Evolutionary conservation across 2,329 filamentous ascomycete genomes (phyloP), one percentile per base, ranked within the genome.

Genomic region (Venturia oleaginea): DNA sequence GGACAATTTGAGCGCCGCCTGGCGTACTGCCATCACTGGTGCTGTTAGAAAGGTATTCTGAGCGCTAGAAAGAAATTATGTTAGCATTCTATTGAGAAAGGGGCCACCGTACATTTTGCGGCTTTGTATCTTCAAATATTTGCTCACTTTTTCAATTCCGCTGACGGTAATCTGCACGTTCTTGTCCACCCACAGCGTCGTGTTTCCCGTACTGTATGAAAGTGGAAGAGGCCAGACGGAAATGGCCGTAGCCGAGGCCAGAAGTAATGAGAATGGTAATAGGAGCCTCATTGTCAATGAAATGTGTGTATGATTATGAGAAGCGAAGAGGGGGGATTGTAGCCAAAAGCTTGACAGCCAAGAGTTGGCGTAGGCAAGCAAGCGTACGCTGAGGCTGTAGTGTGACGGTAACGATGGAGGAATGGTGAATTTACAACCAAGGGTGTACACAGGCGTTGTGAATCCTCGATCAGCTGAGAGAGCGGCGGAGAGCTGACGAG

Each of bases 181-280:
- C 32, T 72, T 64, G 48, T 70, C 68, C 46, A 80, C 74, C 71
- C 76, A 80, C 2, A 80, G 65, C 11, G 76, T 73, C 32, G 67
- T 70, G 60, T 76, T 70, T 24, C 78, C 78, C 38, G 72, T 71
- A 11, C 70, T 68, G 62, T 77, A 77, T 0, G 67, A 69, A 10
- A 68, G 66, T 17, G 78, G 78, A 10, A 76, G 68, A 0, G 78
- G 78, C 78, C 78, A 80, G 62, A 80, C 68, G 2, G 78, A 78
- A 3, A 69, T 55, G 8, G 70, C 71, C n/a, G 71, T 65, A 4
- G 68, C 66, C 32, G 68, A 43, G 37, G 59, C 59, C 22, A 32
- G 11, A 2, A 60, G 32, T 27, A 43, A 60, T 11, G 59, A 60
- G 37, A 60, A 27, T 19, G 59, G 59, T 24, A 60, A 43, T 27